Base-by-base conservation (phyloP, 1,139 yeast species). In the Yamadazyma atmosphaerica region DNA sequence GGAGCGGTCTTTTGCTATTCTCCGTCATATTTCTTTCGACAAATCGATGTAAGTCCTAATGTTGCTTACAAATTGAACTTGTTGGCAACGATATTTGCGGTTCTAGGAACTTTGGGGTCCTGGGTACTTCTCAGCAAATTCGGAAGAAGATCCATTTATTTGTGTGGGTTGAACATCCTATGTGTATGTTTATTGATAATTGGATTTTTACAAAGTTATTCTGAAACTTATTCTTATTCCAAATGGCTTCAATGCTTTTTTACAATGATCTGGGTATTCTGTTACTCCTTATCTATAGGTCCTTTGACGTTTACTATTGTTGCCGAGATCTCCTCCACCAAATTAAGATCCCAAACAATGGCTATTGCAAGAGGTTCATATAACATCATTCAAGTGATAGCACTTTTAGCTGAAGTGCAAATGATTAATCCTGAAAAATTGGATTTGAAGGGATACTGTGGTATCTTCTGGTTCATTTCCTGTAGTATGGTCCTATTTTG, bases 401-500 rank as follows among this genome's bases (percentile, higher is more conserved):
- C 53, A 10, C 43, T 37, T 21, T 29, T 53, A 13, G 47, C 48
- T 15, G 56, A 52, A 37, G 59, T 60, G 12, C 50, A 50, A 27
- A 38, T 55, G 18, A 47, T 56, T 21, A 55, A 53, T 33, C 59
- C 60, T 3, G 43, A 43, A 5, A 36, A 47, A 4, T 47, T 47
- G 4, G 47, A 55, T 33, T 44, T 54, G 31, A 54, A 43, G 32
- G 61, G 58, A 7, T 50, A 47, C 34, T 51, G 57, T 13, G 59
- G 51, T 2, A 53, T 54, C 31, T 48, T 56, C 4, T 56, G 58
- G 58, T 77, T 74, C 12, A 80, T 72, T 0, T 56, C 74, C 34
- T 50, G 52, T 2, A 34, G 46, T 4, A 50, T 50, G 2, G 38
- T 46, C 1, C 42, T 53, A 21, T 37, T 52, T 4, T 55, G 58